A percentile compares a stretch with the other conserved stretches of the same genome.
These are phyloP conservation scores for Prunella vulgaris DNA, from an alignment of 257 asterid species.

Conservation along the genomic window DNA sequence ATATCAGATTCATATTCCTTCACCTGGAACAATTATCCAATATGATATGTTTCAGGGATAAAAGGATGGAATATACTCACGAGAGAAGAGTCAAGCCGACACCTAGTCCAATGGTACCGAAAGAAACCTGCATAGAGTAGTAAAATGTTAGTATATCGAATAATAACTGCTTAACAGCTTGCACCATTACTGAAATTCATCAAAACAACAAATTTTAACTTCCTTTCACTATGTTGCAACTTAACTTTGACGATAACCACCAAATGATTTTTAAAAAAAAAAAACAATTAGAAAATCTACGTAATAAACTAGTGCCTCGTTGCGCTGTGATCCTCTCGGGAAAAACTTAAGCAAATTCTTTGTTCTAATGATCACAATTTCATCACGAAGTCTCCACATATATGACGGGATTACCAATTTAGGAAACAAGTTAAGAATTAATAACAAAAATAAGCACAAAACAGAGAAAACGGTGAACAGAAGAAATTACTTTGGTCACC, in stretches of 20 bases:
- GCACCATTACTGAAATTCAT: neutral
- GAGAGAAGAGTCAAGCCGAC: constrained; percentile 79
- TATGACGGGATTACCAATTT: neutral
- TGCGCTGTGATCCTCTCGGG: neutral
- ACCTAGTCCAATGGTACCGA: constrained; percentile 88
- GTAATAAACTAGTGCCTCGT: neutral
- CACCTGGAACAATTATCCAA: constrained; percentile 1
- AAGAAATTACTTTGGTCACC: constrained; percentile 58
- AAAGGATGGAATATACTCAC: constrained; percentile 47
- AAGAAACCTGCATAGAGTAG: constrained; percentile 60
- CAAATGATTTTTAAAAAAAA: too few relatives aligned
- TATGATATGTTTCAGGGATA: neutral
- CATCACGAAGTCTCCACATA: neutral
- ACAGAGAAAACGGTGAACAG: neutral
- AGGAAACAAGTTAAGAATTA: neutral
- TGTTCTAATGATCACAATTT: neutral
- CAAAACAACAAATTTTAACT: neutral
- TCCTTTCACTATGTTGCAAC: neutral
- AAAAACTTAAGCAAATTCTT: neutral
- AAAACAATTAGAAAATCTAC: neutral
- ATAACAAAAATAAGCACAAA: neutral
- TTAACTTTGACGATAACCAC: too few relatives aligned
- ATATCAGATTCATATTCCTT: neutral
- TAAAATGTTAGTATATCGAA: constrained; percentile 14
- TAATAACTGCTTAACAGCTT: neutral